Evolutionary conservation across 192 early-diverging fungal species (phyloP), one percentile per base, ranked within the genome.

Genomic region (Coemansia furcata): DNA sequence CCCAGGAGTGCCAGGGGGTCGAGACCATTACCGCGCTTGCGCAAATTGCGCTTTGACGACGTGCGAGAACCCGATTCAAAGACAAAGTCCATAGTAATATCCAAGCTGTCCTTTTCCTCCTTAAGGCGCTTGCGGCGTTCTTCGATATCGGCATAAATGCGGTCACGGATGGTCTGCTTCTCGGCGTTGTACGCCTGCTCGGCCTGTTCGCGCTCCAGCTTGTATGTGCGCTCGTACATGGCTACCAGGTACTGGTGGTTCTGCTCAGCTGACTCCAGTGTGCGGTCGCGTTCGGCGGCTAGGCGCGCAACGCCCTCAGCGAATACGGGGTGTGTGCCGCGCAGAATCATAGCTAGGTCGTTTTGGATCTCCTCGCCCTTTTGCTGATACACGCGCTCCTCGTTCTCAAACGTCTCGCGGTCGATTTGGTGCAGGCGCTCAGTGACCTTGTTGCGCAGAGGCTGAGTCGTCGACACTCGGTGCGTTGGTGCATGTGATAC

Each of bases 51-150:
- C 57, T 87, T 88, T 15, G 78, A 74, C 42, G 72, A 69, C 6
- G 78, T 58, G 32, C 83, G 78, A 3, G 71, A 67, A 10, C 73
- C 73, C 14, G 68, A 32, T n/a, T 84, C 83, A n/a, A n/a, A n/a
- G n/a, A n/a, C n/a, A n/a, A n/a, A n/a, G n/a, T 78, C 73, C 55
- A 84, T 88, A 84, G 87, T 71, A 79, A 92, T 83, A 68, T 93
- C 93, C 83, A 92, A 78, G 69, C 87, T 91, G 61, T 94, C 94
- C 67, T 90, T 90, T 52, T 96, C 94, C 54, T 96, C 94, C 21
- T 86, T 85, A 42, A 94, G 72, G 46, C 90, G 90, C 37, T 86
- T 77, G 63, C 90, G 89, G 46, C 89, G 88, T 29, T 89, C 90
- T 63, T 96, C 94, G 35, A 96, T 85, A 17, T 85, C 87, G 21